These are phyloP conservation scores for Hondaea fermentalgiana DNA, from an alignment of 108 stramenopile species.

Conservation along the genomic window DNA sequence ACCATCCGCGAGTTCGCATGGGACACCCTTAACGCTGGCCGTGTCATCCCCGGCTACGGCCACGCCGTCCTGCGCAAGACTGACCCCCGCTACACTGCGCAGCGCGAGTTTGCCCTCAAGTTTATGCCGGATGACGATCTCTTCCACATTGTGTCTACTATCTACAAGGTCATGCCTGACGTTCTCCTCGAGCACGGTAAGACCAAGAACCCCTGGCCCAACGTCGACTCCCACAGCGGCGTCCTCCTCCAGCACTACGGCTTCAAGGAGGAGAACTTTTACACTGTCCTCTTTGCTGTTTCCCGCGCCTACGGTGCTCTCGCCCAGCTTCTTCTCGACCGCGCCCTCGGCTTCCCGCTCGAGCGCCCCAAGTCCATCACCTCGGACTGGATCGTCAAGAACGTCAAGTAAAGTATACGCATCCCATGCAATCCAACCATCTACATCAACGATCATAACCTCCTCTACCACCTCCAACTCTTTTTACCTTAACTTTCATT, in stretches of 20 bases:
- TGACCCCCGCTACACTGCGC: constrained; percentile 96
- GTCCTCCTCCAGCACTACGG: constrained; percentile 98
- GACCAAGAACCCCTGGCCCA: constrained; percentile 97
- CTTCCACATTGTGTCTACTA: constrained; percentile 97
- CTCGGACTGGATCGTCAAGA: constrained; percentile 81
- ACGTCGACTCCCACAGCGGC: constrained; percentile 96
- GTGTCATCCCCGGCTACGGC: constrained; percentile 98
- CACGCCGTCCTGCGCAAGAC: constrained; percentile 98
- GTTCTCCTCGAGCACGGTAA: constrained; percentile 97
- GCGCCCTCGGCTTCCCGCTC: constrained; percentile 92
- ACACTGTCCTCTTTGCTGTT: constrained; percentile 98
- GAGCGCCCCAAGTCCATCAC: constrained; percentile 98
- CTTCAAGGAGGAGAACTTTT: constrained; percentile 95
- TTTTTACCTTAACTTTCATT: no score
- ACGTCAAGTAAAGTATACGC: background rate
- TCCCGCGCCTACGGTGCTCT: constrained; percentile 91
- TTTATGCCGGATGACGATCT: constrained; percentile 94
- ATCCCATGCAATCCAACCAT: no score
- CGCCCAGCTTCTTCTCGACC: constrained; percentile 97
- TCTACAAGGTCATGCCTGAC: constrained; percentile 92
- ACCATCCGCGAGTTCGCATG: constrained; percentile 97
- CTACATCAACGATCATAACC: no score
- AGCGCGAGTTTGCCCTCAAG: constrained; percentile 98
- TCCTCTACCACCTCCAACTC: no score
- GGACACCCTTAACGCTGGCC: constrained; percentile 96